Base-by-base conservation (phyloP, 805 yeast species). In the Cyberlindnera suaveolens region DNA sequence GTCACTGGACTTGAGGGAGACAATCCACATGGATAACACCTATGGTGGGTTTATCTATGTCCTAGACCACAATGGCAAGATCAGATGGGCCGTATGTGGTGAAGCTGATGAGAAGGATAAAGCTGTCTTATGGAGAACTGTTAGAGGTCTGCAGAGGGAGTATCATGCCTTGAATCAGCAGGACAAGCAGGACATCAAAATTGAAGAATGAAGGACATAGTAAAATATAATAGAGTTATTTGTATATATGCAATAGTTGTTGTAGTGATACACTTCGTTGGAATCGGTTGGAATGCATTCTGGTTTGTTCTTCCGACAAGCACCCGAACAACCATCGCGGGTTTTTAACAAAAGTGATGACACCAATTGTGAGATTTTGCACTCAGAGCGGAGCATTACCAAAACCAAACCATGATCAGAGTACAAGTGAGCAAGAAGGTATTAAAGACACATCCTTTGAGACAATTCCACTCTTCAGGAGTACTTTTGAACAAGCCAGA, bases 21-120 rank as follows among this genome's bases (percentile, higher is more conserved):
- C 73, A 20, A 62, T 91, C 31, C 66, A 75, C 39, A 76, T 89
- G 51, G 81, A 80, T 43, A 91, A 91, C 58, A 73, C 77, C 18
- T 85, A 83, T 53, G 78, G 95, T 3, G 98, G 98, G 0, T 89
- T 86, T 57, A 68, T 89, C 10, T 83, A 88, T 50, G 67, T 91
- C 5, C 73, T 93, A 31, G 99, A 93, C 57, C 70, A 69, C 14
- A 68, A 78, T 13, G 82, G 83, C 40, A 81, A 75, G 54, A 82
- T 93, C 42, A 71, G 98, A 53, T 91, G 98, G 98, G 89, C 88
- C 19, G 85, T 88, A 4, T 78, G 95, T 52, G 99, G 98, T 2
- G 76, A 74, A 33, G 83, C 96, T 2, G 71, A 72, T 14, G 78
- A 73, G n/a, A 73, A 74, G 30, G 99, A 93, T 52, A 65, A 68